Conservation (phyloP, 345 rosid species). For the Linum tenue region DNA sequence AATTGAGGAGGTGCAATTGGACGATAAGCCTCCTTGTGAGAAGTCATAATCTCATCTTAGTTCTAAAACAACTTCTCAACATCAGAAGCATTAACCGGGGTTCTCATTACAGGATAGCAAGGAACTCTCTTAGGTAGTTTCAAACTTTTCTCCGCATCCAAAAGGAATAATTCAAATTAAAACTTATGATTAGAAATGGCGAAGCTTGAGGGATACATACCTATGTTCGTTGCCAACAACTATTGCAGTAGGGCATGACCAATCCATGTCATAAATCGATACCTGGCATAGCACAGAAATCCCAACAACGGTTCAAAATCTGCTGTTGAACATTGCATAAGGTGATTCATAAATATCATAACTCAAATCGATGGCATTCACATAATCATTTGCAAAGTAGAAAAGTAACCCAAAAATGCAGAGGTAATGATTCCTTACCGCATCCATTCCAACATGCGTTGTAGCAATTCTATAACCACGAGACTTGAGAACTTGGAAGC, state of each 20-base stretch:
- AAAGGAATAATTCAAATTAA: too few relatives aligned
- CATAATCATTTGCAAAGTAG: background rate
- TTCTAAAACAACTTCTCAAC: too few relatives aligned
- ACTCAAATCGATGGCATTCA: background rate
- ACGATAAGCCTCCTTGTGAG: too few relatives aligned
- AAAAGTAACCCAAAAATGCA: background rate
- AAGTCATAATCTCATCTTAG: too few relatives aligned
- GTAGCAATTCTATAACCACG: conserved; percentile 85
- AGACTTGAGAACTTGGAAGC: conserved; percentile 55
- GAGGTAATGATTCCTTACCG: conserved; percentile 37
- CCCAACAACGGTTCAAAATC: background rate
- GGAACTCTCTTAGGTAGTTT: too few relatives aligned
- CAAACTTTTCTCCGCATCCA: too few relatives aligned
- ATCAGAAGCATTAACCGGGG: too few relatives aligned
- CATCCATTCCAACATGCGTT: conserved; percentile 78
- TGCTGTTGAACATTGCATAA: too few relatives aligned
- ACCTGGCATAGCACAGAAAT: conserved; percentile 32
- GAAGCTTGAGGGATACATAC: conserved; percentile 18
- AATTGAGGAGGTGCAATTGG: too few relatives aligned
- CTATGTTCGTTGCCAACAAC: conserved; percentile 88
- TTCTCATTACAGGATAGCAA: too few relatives aligned
- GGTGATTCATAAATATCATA: background rate
- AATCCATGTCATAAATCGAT: conserved; percentile 87
- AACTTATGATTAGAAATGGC: background rate
- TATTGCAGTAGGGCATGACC: conserved; percentile 89